Evolutionary conservation across 164 flowering plant genomes (phyloP).

Genomic region (Tetracentron sinense): DNA sequence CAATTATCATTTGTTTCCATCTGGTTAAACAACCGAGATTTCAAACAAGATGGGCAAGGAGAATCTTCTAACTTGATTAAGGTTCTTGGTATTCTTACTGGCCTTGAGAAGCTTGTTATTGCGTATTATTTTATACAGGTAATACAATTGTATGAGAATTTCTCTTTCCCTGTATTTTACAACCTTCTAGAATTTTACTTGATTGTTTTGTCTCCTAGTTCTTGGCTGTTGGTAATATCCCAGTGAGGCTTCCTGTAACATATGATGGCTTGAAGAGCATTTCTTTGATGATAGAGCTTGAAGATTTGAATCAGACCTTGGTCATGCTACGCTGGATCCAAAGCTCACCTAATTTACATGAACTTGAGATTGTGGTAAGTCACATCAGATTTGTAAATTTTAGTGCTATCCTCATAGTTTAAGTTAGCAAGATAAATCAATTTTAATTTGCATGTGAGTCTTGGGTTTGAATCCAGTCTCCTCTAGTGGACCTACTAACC

Average conservation of each 20-base stretch:
- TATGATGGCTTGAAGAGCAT: constrained; percentile 41
- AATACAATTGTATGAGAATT: too few relatives aligned
- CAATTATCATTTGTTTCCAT: background rate
- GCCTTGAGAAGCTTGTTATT: constrained; percentile 45
- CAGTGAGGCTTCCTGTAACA: constrained; percentile 29
- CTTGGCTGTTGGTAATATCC: constrained; percentile 39
- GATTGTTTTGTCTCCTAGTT: constrained; percentile 21
- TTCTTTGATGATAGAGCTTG: constrained; percentile 34
- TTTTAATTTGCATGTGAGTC: too few relatives aligned
- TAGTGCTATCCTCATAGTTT: background rate
- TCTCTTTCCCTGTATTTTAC: background rate
- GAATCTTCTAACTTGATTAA: constrained; percentile 35
- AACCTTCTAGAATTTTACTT: too few relatives aligned
- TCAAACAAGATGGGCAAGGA: background rate
- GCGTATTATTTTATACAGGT: constrained; percentile 51
- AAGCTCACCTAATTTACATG: constrained; percentile 48
- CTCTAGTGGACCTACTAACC: too few relatives aligned
- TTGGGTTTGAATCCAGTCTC: too few relatives aligned
- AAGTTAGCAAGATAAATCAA: too few relatives aligned
- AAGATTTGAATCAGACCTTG: constrained; percentile 27
- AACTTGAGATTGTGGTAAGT: constrained; percentile 46
- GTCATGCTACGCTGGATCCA: constrained; percentile 39
- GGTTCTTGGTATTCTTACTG: constrained; percentile 40
- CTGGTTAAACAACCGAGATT: too few relatives aligned
- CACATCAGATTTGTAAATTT: background rate